These are phyloP conservation scores for Rhizomucor pusillus DNA, from an alignment of 371 early-diverging fungal species.

Conservation along the genomic window DNA sequence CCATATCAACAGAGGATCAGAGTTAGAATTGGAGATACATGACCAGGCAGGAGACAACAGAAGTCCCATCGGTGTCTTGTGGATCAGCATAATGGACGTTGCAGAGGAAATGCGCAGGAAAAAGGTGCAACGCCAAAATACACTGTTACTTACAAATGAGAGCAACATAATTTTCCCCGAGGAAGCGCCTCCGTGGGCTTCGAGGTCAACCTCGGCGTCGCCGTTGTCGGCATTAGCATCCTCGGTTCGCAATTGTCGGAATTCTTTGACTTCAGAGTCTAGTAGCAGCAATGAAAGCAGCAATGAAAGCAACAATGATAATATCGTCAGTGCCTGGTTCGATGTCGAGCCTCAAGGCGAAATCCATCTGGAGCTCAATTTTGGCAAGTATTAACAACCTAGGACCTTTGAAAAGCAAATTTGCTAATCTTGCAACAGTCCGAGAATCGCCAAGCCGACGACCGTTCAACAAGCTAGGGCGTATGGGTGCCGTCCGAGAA, in stretches of 20 bases:
- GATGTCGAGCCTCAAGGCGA: constrained; percentile 93
- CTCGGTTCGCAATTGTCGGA: too few species aligned
- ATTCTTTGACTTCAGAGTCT: too few species aligned
- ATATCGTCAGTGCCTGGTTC: constrained; percentile 78
- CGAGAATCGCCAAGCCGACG: constrained; percentile 48
- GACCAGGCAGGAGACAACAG: constrained; percentile 62
- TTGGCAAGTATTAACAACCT: constrained; percentile 45
- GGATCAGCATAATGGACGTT: constrained; percentile 80
- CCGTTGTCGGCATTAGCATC: constrained; percentile 1
- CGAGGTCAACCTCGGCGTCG: constrained; percentile 8
- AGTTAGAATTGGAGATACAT: constrained; percentile 84
- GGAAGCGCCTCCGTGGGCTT: constrained; percentile 1
- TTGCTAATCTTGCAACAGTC: too few species aligned
- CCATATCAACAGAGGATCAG: constrained; percentile 84
- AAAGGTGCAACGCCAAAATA: constrained; percentile 32
- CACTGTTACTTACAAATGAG: constrained; percentile 29
- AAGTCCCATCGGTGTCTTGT: constrained; percentile 73
- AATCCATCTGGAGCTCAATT: constrained; percentile 75
- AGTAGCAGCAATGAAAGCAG: too few species aligned
- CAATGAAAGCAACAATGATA: constrained; percentile 11
- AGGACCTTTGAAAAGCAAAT: neutral
- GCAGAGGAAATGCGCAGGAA: constrained; percentile 72
- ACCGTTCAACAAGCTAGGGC: constrained; percentile 70
- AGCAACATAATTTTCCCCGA: constrained; percentile 6
- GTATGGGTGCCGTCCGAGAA: constrained; percentile 89